Base-by-base conservation (phyloP, 139 green algal species). In the Coelastrella sp. region DNA sequence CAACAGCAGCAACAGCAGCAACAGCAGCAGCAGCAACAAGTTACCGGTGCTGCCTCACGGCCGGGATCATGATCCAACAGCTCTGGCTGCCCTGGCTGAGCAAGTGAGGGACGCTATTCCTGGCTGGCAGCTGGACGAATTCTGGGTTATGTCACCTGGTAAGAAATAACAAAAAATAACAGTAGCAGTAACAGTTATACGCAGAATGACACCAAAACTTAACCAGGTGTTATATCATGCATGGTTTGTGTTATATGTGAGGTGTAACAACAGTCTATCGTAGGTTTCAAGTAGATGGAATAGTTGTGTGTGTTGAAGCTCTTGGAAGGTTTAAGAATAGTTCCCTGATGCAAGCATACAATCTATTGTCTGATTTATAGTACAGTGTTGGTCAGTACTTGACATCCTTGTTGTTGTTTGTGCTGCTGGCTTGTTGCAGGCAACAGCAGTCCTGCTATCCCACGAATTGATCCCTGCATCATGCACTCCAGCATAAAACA, bases 101-200 rank as follows among this genome's bases (percentile, higher is more conserved):
- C 68, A 76, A 19, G 68, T 76, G 8, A 76, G n/a, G 15, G 19
- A 24, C 24, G 68, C 68, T 27, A 27, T 76, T 19, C 68, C 68
- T 8, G 68, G 68, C 68, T 76, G 68, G 68, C 15, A 76, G 68
- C 19, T 76, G 68, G 68, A 76, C 19, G 68, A 76, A 6, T 35
- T 76, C 19, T 76, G 68, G 68, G 68, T 76, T 25, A 76, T 76
- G 68, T 76, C 68, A 27, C 68, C 68, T 27, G 68, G 68, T 76
- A 15, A 76, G 7, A 49, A 49, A 49, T 49, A 49, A 49, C 35
- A 49, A 49, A 49, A 49, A 49, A 49, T 49, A 49, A 49, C 35
- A 49, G 35, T 49, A 49, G 35, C 35, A 5, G 3, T 3, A 49
- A 49, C 35, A 49, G 35, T 49, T 49, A 49, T 3, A 49, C 1